Conservation (phyloP, 805 yeast genomes). For the Teunomyces pallodes region DNA sequence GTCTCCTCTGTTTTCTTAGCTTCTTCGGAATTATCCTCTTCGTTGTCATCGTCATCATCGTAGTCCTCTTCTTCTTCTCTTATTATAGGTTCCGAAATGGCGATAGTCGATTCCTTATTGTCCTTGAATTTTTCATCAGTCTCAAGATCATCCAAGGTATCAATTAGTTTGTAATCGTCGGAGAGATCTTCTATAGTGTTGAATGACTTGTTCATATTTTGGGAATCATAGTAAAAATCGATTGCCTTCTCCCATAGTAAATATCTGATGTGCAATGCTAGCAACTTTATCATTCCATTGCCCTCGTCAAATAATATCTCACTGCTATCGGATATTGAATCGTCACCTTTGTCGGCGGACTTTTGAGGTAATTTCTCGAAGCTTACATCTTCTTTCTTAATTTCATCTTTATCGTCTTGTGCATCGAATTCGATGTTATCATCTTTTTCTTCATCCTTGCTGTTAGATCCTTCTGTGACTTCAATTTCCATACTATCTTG, state of each 20-base stretch:
- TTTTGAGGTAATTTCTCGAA: slow-evolving; percentile 9
- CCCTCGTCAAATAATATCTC: slow-evolving; percentile 42
- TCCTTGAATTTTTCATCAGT: slow-evolving; percentile 11
- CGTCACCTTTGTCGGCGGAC: slow-evolving; percentile 27
- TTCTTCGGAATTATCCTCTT: slow-evolving; percentile 22
- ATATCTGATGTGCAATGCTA: slow-evolving; percentile 65
- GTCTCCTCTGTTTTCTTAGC: slow-evolving; percentile 15
- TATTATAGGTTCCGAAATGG: slow-evolving; percentile 9
- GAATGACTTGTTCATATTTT: slow-evolving; percentile 8
- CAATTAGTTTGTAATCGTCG: slow-evolving; percentile 36
- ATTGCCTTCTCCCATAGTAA: slow-evolving; percentile 72
- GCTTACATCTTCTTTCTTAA: slow-evolving; percentile 8
- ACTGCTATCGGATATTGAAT: slow-evolving; percentile 15
- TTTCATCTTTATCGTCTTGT: slow-evolving; percentile 28
- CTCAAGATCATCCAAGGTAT: slow-evolving; percentile 25
- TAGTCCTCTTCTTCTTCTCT: slow-evolving; percentile 40
- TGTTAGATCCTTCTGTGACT: slow-evolving; percentile 1
- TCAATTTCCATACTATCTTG: slow-evolving; percentile 8
- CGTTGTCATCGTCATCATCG: slow-evolving; percentile 19
- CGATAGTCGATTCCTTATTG: neutral
- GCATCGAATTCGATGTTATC: slow-evolving; percentile 10
- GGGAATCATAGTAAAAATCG: slow-evolving; percentile 39
- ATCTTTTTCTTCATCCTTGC: slow-evolving; percentile 5
- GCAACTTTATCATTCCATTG: slow-evolving; percentile 23
- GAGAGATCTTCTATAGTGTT: slow-evolving; percentile 28